Evolutionary conservation across 2,329 filamentous ascomycete genomes (phyloP).

Genomic region (Xylaria sp.): DNA sequence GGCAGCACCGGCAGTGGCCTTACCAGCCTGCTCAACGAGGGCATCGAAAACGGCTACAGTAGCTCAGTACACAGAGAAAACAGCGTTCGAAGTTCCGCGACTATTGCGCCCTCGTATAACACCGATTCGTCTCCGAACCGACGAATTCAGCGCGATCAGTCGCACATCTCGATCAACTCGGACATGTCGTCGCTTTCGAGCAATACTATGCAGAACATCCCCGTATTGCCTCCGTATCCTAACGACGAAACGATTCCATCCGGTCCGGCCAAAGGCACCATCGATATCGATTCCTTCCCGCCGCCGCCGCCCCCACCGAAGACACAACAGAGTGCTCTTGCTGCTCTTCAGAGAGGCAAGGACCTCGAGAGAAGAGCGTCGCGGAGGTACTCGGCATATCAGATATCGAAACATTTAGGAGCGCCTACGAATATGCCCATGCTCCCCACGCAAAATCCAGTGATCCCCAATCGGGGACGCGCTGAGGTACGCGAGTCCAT

Average conservation of each 20-base stretch:
- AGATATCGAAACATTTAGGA: constrained; percentile 91
- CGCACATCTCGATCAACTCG: constrained; percentile 46
- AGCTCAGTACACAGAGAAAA: constrained; percentile 36
- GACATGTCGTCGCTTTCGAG: constrained; percentile 68
- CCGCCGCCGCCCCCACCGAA: constrained; percentile 75
- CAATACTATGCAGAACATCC: constrained; percentile 68
- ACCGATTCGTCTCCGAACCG: constrained; percentile 44
- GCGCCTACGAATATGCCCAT: constrained; percentile 77
- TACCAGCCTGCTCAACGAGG: constrained; percentile 56
- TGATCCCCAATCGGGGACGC: constrained; percentile 77
- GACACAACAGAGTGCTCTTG: constrained; percentile 82
- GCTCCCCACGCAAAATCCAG: constrained; percentile 75
- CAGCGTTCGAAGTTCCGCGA: constrained; percentile 19
- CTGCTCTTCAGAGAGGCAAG: constrained; percentile 83
- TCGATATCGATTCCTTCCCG: constrained; percentile 61
- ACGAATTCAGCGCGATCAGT: constrained; percentile 48
- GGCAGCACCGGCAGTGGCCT: constrained; percentile 54
- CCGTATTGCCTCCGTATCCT: constrained; percentile 68
- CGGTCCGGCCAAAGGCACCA: constrained; percentile 40
- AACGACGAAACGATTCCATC: constrained; percentile 49
- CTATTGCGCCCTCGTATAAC: constrained; percentile 19
- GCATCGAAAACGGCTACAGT: constrained; percentile 49
- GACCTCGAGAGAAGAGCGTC: constrained; percentile 91
- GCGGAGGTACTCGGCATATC: constrained; percentile 89
- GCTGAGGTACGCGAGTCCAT: constrained; percentile 77